Percentiles rank a stretch among this genome's conserved stretches.
phyloP scores from a whole-genome alignment of 23 red algal species.

The Pyropia haitanensis region DNA sequence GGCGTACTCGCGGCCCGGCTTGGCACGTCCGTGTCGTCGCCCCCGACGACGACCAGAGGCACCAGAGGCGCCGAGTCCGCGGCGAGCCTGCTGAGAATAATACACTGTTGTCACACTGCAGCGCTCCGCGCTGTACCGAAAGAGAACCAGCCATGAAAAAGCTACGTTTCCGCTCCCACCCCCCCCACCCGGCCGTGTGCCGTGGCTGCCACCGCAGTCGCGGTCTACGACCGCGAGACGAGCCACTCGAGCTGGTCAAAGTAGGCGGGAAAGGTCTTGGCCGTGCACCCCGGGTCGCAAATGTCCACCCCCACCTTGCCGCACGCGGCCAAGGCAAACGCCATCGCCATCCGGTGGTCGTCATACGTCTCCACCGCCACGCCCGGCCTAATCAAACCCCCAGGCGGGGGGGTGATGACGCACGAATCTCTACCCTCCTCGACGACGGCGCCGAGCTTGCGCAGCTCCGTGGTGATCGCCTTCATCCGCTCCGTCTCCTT shows the following conservation, averaged over 20 bases:
- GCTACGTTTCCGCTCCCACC: too few relatives aligned
- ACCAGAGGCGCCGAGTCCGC: too few relatives aligned
- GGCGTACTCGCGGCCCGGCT: too few relatives aligned
- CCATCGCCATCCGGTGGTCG: constrained; percentile 99
- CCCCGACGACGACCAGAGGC: too few relatives aligned
- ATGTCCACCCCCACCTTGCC: constrained; percentile 71
- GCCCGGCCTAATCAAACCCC: constrained; percentile 1
- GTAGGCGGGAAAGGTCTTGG: constrained; percentile 97
- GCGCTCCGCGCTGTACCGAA: too few relatives aligned
- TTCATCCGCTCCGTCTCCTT: constrained; percentile 99
- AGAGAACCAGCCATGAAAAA: too few relatives aligned
- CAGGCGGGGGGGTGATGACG: constrained; percentile 61
- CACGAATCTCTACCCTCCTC: constrained; percentile 89
- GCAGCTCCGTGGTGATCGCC: constrained; percentile 88
- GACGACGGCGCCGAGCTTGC: constrained; percentile 87
- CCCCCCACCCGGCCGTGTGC: too few relatives aligned
- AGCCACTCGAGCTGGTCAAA: constrained; percentile 59
- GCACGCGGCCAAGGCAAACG: constrained; percentile 87
- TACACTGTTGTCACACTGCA: too few relatives aligned
- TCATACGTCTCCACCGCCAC: constrained; percentile 89
- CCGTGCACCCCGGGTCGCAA: constrained; percentile 72
- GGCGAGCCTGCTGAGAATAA: too few relatives aligned
- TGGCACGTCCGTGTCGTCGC: too few relatives aligned
- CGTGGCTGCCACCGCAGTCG: too few relatives aligned
- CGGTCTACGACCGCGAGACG: too few relatives aligned